A percentile compares a stretch with the other conserved stretches of the same genome.
phyloP scores from a whole-genome alignment of 2,329 filamentous ascomycete species.

The Trichoderma harzianum region DNA sequence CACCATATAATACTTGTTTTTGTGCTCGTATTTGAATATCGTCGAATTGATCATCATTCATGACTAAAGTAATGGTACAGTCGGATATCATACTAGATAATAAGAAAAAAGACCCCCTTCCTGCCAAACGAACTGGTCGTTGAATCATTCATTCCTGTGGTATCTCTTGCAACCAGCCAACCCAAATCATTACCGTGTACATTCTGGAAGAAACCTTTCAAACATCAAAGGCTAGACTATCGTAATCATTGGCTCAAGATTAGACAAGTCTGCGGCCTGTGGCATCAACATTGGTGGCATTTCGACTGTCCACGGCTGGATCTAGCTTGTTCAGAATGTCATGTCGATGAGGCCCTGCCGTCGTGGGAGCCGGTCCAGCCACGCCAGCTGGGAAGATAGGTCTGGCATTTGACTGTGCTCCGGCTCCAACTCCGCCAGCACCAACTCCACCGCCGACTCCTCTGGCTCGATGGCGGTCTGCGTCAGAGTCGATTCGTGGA shows the following conservation, averaged over 20 bases:
- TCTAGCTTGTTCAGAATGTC: constrained; percentile 21
- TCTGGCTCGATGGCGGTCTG: neutral
- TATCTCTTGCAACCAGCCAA: neutral
- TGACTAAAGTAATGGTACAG: neutral
- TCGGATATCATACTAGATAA: neutral
- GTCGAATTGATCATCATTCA: neutral
- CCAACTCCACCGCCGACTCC: neutral
- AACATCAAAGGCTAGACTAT: neutral
- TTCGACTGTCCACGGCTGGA: constrained; percentile 16
- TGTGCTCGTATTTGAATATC: neutral
- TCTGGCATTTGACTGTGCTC: neutral
- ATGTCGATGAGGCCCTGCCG: constrained; percentile 19
- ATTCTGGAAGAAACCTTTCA: neutral
- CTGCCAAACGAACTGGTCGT: neutral
- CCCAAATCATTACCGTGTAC: neutral
- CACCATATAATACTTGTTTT: too few relatives aligned
- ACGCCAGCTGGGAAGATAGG: neutral
- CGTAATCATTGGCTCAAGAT: neutral
- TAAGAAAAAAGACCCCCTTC: neutral
- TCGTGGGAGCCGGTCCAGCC: constrained; percentile 18
- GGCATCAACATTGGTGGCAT: neutral
- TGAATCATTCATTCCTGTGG: neutral
- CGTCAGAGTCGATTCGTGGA: constrained; percentile 42
- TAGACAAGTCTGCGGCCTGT: neutral
- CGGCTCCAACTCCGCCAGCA: neutral